Base-by-base conservation (phyloP, 116 monocot species). In the Zostera marina region DNA sequence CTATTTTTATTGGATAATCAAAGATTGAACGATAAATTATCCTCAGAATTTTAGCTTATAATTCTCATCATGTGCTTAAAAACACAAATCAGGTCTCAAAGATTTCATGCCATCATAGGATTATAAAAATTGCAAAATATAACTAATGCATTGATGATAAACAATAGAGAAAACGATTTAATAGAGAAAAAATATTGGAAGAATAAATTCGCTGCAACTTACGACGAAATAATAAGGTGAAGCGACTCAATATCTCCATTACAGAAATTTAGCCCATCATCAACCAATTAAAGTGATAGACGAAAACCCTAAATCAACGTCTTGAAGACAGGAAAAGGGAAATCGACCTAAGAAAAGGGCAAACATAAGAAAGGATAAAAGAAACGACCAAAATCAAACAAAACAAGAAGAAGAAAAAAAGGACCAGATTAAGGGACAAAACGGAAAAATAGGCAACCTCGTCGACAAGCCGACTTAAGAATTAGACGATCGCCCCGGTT, bases 11-110 rank as follows among this genome's bases (percentile, higher is more conserved):
- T 19, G 21, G 41, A 54, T 25, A 23, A 11, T 7, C 4, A 20
- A n/a, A 26, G 32, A 54, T 23, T 12, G 4, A 23, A 9, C 15
- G 12, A 24, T 32, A 11, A n/a, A n/a, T n/a, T 25, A 26, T 26
- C 71, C 71, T 71, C 71, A 71, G 64, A 64, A 43, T 3, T 41
- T 39, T 48, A 64, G 71, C 71, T 71, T 71, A 15, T 43, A 53
- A 8, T 51, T 64, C 6, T 48, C 64, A 63, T 64, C 64, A 63
- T 41, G 51, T 20, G 22, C 5, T 23, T 14, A 11, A 17, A 22
- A 0, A 58, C 10, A 53, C 51, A 13, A 11, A 59, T 71, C 71
- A 71, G 71, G 71, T 71, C 71, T 71, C 71, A 71, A 71, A 71
- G 71, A 71, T 71, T 64, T 48, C 71, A 71, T 71, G 57, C 42